Conservation (phyloP, 257 asterid genomes). For the Gardenia jasminoides region DNA sequence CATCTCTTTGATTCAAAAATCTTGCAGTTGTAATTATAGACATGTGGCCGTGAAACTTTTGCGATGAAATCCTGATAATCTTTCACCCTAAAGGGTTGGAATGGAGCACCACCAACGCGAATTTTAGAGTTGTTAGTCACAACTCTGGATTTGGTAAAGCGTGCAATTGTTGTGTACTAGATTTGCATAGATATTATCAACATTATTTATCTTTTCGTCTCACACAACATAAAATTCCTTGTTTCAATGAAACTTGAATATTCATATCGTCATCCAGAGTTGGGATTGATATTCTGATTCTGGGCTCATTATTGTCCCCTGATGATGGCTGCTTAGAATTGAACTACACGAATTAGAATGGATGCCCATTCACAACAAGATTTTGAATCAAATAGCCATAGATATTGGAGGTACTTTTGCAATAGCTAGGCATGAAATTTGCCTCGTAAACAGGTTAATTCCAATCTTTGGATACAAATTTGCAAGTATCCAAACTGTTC, state of each 20-base stretch:
- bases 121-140: neutral
- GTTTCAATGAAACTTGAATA: slow-evolving; percentile 28
- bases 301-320: no score
- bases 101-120: slow-evolving; percentile 11
- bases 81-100: slow-evolving; percentile 21
- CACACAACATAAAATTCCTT: slow-evolving; percentile 22
- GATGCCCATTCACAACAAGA: no score
- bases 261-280: neutral
- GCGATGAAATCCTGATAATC: slow-evolving; percentile 26
- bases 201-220: neutral
- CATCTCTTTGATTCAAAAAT: slow-evolving; percentile 25
- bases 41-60: neutral
- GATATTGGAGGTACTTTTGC: no score
- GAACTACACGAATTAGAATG: no score
- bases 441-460: no score
- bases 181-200: slow-evolving; percentile 24
- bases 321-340: no score
- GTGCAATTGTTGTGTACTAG: slow-evolving; percentile 27
- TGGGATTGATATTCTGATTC: neutral
- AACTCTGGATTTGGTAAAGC: slow-evolving; percentile 23
- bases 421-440: no score
- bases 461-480: no score
- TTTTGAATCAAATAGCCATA: no score
- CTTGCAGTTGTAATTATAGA: slow-evolving; percentile 1
- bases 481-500: no score